Base-by-base conservation (phyloP, 495 filamentous ascomycete species). In the Oidiodendron maius region DNA sequence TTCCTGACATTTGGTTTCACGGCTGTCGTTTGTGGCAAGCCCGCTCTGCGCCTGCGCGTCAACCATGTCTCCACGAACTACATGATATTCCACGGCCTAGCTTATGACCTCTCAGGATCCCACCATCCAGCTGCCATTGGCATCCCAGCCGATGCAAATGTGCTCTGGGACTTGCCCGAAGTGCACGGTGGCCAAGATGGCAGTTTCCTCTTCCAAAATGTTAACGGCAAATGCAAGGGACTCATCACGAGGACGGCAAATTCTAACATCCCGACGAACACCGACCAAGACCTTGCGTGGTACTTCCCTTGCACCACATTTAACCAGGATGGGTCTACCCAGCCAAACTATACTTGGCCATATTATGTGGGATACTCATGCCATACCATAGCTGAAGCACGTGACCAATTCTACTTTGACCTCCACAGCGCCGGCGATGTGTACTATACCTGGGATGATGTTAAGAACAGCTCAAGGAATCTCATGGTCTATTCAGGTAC, bases 1-100 rank as follows among this genome's bases (percentile, higher is more conserved):
- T 99, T 91, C 67, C 70, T 99, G 32, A 99, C 94, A 0, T 97
- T 99, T 56, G 94, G 93, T 34, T 99, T 99, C 61, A 95, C 89
- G 5, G 75, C 86, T 44, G 81, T 81, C 8, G 93, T 97, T 16
- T 99, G 94, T 64, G 84, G 78, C 45, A 66, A 57, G 16, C 81
- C 80, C 22, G 80, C 74, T 22, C 67, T 78, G 10, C 82, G 88
- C 34, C 63, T 97, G 35, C 84, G 84, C 46, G 74, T 86, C 64
- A 97, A 96, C 58, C 66, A 93, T 26, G 86, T 97, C 22, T 75
- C 75, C 26, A 55, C 38, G 10, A 88, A 87, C 2, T 96, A 88
- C 68, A 87, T 99, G 88, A 96, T 99, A 55, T 91, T 95, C 62
- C 91, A 99, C 51, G 94, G 94, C 22, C 66, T 75, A 28, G 93